Base-by-base conservation (phyloP, 2,329 filamentous ascomycete species). In the Fusarium floridanum region DNA sequence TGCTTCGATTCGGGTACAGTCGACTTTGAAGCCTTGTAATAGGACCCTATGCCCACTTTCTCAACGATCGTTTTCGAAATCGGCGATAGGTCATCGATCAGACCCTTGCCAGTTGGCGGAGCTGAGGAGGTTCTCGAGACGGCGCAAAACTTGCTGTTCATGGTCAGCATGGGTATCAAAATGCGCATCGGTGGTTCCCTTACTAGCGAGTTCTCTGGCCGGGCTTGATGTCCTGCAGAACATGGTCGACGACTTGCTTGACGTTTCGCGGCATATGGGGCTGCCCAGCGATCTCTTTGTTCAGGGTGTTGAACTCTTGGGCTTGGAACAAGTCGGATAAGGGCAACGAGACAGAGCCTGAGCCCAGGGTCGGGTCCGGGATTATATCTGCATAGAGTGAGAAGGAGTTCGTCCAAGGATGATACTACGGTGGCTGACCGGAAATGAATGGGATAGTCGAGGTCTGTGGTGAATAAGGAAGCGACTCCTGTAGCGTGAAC, bases 391-490 rank as follows among this genome's bases (percentile, higher is more conserved):
- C 17, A 37, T 10, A 59, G 57, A n/a, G 63, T 80, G 24, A 79
- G 75, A 66, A 29, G 27, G 20, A 59, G 56, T n/a, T n/a, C 27
- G n/a, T 20, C 50, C 29, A 48, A 34, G 29, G 22, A n/a, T 36
- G 41, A 61, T 20, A 36, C 20, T 39, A 41, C 27, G 57, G 53
- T 10, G 62, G 79, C 86, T 73, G 83, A 95, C 94, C 91, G 75
- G 93, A 89, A 81, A 93, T 90, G 82, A 96, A 94, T 4, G 94
- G 94, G 62, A 94, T 88, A 59, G 95, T 92, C 5, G 93, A 95
- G 59, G 92, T 94, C 80, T 96, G 92, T 27, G 94, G 94, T 61
- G 94, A 94, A 83, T 92, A 95, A n/a, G 93, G 93, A 55, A 97
- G 86, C 34, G 94, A 94, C 80, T 97, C 93, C 66, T 92, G 89